Evolutionary conservation across 306 rosid genomes (phyloP), one percentile per base, ranked within the genome.

Genomic region (Begonia fuchsioides): DNA sequence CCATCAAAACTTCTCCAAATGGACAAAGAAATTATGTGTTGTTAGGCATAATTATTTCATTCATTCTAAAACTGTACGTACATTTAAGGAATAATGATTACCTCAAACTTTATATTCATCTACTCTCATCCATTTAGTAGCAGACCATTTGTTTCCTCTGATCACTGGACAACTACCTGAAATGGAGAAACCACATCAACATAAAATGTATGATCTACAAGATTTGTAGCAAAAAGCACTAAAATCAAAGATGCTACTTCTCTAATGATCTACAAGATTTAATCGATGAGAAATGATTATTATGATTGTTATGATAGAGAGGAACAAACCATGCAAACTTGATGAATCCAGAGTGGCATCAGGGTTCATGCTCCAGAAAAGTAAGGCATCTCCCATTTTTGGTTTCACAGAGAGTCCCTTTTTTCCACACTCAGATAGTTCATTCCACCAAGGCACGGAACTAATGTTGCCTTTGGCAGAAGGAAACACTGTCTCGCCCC

Each of bases 301-400:
- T 0, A 26, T 26, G 12, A 41, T 6, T 41, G 45, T 10, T 2
- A 10, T 11, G 45, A 8, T 46, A 46, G 10, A 15, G 10, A 15
- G 55, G 38, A 41, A 72, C 77, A 54, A 64, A 86, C 96, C 96
- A 60, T 86, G 96, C 73, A 86, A 75, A 68, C 94, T 86, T 49
- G 94, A 74, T 47, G 96, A 72, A 75, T 86, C 96, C 57, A 82
- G 54, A 50, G 75, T 49, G 50, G 83, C 86, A 62, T 86, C 96
- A n/a, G 94, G 94, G 66, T 68, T 86, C 94, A 86, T 86, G 82
- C 94, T 86, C 94, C 96, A 86, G 73, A 86, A 86, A 65, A 86
- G 94, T 56, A 86, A 54, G 17, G 96, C 96, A 65, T 86, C 94
- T 0, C 96, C 96, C 73, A 64, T 76, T 79, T 72, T 86, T 11